Evolutionary conservation across 768 basidiomycete genomes (phyloP), one percentile per base, ranked within the genome.

Genomic region (Punctularia strigosozonata): DNA sequence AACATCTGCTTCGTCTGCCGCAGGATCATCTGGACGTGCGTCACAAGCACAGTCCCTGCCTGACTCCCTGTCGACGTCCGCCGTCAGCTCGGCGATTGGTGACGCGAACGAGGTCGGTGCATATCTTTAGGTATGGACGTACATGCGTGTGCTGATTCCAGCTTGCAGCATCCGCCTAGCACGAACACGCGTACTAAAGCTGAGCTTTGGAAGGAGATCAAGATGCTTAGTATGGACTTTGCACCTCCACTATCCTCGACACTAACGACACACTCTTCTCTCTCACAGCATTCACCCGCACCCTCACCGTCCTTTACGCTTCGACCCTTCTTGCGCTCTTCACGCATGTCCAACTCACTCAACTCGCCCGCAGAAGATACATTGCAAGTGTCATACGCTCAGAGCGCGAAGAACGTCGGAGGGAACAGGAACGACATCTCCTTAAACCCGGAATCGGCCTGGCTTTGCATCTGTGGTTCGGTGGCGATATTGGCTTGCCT

Each of bases 161-260:
- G 51, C 58, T 4, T 59, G 57, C 6, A 43, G 55, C 3, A 31
- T 46, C 3, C 46, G 14, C 47, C 51, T 14, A 45, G 41, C 30
- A 4, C 38, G 21, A 43, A 46, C 30, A 59, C 61, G 19, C 65
- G 71, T 44, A 77, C 72, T n/a, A 90, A 81, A 54, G 73, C 71
- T 1, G 81, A 92, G 50, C 64, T 98, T 5, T 98, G 94, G 94
- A 78, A 79, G 41, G 89, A 95, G 58, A 72, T 95, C 25, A 97
- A 95, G 56, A 73, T 90, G 25, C 75, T 92, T 23, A 79, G 87
- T 81, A 51, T 64, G 1, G 17, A n/a, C 26, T 38, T 20, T 34
- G 14, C 22, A 38, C 38, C 31, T 31, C 17, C 21, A 6, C 4
- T 10, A 6, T 25, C 25, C n/a, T 17, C 18, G 20, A 10, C 13